Conservation (phyloP, 257 asterid genomes). For the Nicotiana attenuata region DNA sequence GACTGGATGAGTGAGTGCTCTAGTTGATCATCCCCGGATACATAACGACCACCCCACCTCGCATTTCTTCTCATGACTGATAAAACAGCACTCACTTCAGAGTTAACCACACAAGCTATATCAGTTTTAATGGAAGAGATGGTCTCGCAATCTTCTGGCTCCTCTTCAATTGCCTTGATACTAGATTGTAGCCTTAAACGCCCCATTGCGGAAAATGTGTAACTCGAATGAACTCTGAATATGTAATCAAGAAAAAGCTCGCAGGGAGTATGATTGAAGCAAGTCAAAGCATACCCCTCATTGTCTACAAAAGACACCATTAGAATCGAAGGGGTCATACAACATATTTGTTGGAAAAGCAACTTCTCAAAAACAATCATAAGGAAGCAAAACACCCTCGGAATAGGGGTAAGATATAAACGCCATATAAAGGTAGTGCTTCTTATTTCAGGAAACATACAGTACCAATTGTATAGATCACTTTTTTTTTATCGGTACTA, state of each 20-base stretch:
- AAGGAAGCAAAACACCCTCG: background rate
- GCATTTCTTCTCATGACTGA: constrained; percentile 96
- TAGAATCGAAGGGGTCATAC: background rate
- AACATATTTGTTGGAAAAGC: background rate
- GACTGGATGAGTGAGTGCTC: constrained; percentile 90
- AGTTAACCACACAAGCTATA: constrained; percentile 73
- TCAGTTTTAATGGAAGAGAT: constrained; percentile 57
- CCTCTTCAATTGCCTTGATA: constrained; percentile 91
- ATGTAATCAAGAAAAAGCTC: constrained; percentile 16
- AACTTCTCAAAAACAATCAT: background rate
- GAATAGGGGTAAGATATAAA: background rate
- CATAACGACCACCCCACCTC: constrained; percentile 98
- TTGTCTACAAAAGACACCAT: constrained; percentile 20
- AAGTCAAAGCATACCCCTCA: constrained; percentile 19
- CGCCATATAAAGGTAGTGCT: background rate
- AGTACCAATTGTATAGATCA: background rate
- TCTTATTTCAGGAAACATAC: background rate
- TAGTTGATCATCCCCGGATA: constrained; percentile 88
- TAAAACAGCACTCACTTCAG: constrained; percentile 89
- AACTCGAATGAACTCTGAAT: constrained; percentile 16
- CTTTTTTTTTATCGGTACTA: background rate
- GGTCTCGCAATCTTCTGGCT: constrained; percentile 78
- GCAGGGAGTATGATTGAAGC: constrained; percentile 19
- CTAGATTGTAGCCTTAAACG: constrained; percentile 69
- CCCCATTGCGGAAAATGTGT: constrained; percentile 51